Evolutionary conservation across 2,329 filamentous ascomycete species (phyloP), one percentile per base, ranked within the genome.

Genomic region (Microsporum audouinii): DNA sequence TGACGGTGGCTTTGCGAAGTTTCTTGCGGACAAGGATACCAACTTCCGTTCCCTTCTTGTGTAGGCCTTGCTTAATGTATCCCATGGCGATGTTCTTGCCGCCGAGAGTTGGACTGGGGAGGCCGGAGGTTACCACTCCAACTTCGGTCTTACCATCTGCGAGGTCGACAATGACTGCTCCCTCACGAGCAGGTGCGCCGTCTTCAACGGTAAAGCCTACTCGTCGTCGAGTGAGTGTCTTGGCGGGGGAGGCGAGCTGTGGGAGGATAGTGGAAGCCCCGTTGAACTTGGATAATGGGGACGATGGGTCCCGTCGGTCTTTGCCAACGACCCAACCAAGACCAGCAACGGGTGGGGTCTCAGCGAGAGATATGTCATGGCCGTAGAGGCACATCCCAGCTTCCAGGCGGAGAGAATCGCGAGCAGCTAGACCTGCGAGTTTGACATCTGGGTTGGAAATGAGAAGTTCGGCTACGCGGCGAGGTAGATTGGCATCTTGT

Each of bases 331-430:
- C 83, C 92, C 94, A 99, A 63, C 79, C 79, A 0, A 89, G 76
- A 1, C 78, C 80, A 1, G 82, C 86, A 70, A 85, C 82, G 3
- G 87, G 84, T 0, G 87, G 86, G 1, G 87, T 88, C 8, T 83
- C 87, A 0, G 78, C 78, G 62, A 96, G 92, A 72, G 95, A 86
- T 41, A 99, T 83, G 73, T 99, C 94, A 76, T 97, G 90, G n/a
- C 94, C 94, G 77, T 99, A 99, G n/a, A 99, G 82, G 75, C 94
- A 99, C 92, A 99, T 95, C 63, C 94, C 94, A 0, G 94, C 94
- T 78, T 99, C 94, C 34, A 99, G 84, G 55, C 94, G 86, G 63
- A 99, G 84, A 64, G 88, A 95, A 75, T 99, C 94, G 65, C 94
- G 84, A 1, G 94, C 90, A 7, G 91, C 94, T 0, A 99, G 82